Percentiles rank a stretch among this genome's conserved stretches.
These are phyloP conservation scores for Zygosaccharomyces sapae DNA, from an alignment of 1,139 yeast species.

Conservation along the genomic window DNA sequence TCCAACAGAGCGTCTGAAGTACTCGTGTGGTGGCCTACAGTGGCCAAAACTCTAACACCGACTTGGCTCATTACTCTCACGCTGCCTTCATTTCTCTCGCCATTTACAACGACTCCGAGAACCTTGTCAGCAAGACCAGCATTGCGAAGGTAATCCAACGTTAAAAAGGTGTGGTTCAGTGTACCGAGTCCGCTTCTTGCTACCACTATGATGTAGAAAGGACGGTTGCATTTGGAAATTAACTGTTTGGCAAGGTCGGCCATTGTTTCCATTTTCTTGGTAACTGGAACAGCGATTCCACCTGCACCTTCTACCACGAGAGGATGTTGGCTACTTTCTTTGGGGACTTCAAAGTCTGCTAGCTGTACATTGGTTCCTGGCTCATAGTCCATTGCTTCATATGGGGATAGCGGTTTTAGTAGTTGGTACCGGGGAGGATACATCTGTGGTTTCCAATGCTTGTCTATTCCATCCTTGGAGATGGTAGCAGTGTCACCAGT, in stretches of 20 bases:
- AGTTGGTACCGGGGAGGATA: conserved; percentile 26
- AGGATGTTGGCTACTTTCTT: conserved; percentile 11
- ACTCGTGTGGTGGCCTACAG: conserved; percentile 13
- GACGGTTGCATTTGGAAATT: conserved; percentile 11
- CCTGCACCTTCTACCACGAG: conserved; percentile 38
- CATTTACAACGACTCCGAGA: conserved; percentile 34
- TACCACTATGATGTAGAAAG: conserved; percentile 31
- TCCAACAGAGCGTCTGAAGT: conserved; percentile 5
- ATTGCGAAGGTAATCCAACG: conserved; percentile 28
- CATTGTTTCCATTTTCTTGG: conserved; percentile 26
- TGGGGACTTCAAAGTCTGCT: conserved; percentile 23
- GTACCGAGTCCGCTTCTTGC: conserved; percentile 37
- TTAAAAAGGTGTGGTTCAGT: conserved; percentile 35
- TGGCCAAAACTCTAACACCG: conserved; percentile 20
- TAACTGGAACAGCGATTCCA: conserved; percentile 35
- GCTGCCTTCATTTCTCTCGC: conserved; percentile 29
- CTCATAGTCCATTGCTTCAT: conserved; percentile 33
- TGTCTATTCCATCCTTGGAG: conserved; percentile 4
- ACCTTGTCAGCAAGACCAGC: conserved; percentile 20
- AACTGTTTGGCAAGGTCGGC: conserved; percentile 31
- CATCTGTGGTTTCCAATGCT: conserved; percentile 16
- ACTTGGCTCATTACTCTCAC: conserved; percentile 20
- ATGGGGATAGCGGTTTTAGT: conserved; percentile 34
- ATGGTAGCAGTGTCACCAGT: conserved; percentile 34
- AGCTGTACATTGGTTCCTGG: conserved; percentile 15